Evolutionary conservation across 2,329 filamentous ascomycete genomes (phyloP).

Genomic region (Biscogniauxia mediterranea): DNA sequence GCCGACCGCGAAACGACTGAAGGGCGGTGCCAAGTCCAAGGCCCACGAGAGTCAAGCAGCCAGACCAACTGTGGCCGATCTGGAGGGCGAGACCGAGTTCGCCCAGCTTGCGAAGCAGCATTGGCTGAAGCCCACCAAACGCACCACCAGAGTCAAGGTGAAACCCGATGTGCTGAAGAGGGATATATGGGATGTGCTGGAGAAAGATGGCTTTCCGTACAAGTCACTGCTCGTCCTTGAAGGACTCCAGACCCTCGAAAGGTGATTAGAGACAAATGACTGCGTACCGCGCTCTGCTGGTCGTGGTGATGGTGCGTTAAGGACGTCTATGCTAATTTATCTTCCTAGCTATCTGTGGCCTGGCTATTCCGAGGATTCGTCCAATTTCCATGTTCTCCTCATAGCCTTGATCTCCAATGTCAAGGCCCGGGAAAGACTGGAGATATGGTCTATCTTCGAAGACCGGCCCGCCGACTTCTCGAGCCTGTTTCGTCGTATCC

Average conservation of each 20-base stretch:
- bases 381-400: conserved; percentile 87
- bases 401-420: conserved; percentile 83
- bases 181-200: conserved; percentile 84
- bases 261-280: conserved; percentile 8
- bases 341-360: conserved; percentile 79
- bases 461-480: conserved; percentile 81
- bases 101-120: conserved; percentile 77
- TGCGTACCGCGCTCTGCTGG: too few species aligned
- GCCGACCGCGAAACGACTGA: conserved; percentile 60
- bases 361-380: conserved; percentile 81
- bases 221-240: conserved; percentile 80
- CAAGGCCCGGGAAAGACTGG: conserved; percentile 82
- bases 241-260: conserved; percentile 86
- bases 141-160: conserved; percentile 65
- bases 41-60: conserved; percentile 42
- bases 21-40: conserved; percentile 46
- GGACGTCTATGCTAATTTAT: conserved; percentile 1
- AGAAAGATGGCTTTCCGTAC: conserved; percentile 75
- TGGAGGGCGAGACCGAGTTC: conserved; percentile 70
- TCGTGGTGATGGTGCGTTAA: neutral
- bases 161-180: conserved; percentile 84
- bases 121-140: conserved; percentile 71
- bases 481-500: conserved; percentile 79
- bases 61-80: conserved; percentile 64
- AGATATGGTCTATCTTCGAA: conserved; percentile 82